Percentiles rank a stretch among this genome's conserved stretches.
phyloP scores from a whole-genome alignment of 164 flowering plant species.

The Platanus orientalis region DNA sequence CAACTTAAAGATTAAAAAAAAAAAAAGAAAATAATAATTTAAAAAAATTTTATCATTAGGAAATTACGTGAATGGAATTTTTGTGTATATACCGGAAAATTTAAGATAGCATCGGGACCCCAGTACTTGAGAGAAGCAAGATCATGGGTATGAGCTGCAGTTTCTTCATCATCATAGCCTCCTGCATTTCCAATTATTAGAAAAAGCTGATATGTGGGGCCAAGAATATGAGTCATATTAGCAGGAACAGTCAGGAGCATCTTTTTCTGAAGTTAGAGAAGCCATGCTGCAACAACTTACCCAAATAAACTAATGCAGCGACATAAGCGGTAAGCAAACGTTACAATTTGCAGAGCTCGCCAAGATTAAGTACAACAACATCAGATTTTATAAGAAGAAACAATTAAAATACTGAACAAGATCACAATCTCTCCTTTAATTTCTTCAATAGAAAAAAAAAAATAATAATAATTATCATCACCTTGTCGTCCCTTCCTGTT shows the following conservation, averaged over 20 bases:
- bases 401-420: background rate
- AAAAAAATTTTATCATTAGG: background rate
- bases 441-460: too few species aligned
- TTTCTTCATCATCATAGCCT: constrained; percentile 85
- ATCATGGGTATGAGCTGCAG: constrained; percentile 90
- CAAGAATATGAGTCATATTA: background rate
- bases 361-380: constrained; percentile 3
- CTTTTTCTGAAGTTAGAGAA: constrained; percentile 2
- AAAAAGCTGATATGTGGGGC: constrained; percentile 4
- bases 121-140: constrained; percentile 94
- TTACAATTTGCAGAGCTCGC: constrained; percentile 32
- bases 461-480: constrained; percentile 19
- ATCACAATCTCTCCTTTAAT: background rate
- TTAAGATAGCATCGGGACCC: constrained; percentile 70
- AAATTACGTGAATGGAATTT: too few species aligned
- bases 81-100: constrained; percentile 83
- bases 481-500: constrained; percentile 97
- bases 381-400: constrained; percentile 4
- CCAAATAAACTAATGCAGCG: constrained; percentile 73
- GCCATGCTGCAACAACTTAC: constrained; percentile 30
- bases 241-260: background rate
- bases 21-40: background rate
- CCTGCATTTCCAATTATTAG: constrained; percentile 38
- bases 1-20: background rate
- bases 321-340: constrained; percentile 34